Base-by-base conservation (phyloP, 2,329 filamentous ascomycete species). In the Colletotrichum tanaceti region DNA sequence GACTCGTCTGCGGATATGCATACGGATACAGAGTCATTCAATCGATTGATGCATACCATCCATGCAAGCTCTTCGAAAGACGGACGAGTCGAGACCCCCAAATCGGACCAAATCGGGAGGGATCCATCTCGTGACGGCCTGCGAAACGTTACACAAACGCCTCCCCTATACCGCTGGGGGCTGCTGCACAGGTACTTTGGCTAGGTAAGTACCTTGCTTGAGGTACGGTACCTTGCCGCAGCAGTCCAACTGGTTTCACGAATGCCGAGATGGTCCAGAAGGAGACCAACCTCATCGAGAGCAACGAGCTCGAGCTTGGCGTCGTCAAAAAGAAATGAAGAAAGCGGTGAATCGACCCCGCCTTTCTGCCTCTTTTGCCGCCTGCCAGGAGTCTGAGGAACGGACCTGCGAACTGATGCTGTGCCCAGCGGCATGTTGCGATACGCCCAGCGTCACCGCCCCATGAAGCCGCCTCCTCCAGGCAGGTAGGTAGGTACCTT, bases 101-200 rank as follows among this genome's bases (percentile, higher is more conserved):
- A 28, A 24, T 59, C 61, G 62, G 65, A 49, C 54, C 35, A 55
- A 65, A 54, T 50, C 24, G 61, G 54, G 46, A 35, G 32, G 52
- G 32, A 2, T 38, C 49, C 47, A 65, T 49, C 55, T 65, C 55
- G 49, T 55, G 65, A 65, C 50, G 55, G 43, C 66, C 55, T 55
- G 61, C 62, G 54, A 44, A 57, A 60, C 38, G 50, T 57, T 69
- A 65, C 62, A 63, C 59, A 6, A 69, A 66, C 50, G 28, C 65
- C 62, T 66, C 44, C 55, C 66, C 57, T 47, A 32, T n/a, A 38
- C 55, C 24, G 47, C 66, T 65, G 63, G 53, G 38, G 64, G 55
- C 54, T 55, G 35, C 44, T 47, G 41, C 41, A 46, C 2, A 47
- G 35, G 32, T 38, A 58, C 10, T 16, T 38, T 50, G 22, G 14